Evolutionary conservation across 352 stramenopile genomes (phyloP).

Genomic region (Globisporangium emineosum): DNA sequence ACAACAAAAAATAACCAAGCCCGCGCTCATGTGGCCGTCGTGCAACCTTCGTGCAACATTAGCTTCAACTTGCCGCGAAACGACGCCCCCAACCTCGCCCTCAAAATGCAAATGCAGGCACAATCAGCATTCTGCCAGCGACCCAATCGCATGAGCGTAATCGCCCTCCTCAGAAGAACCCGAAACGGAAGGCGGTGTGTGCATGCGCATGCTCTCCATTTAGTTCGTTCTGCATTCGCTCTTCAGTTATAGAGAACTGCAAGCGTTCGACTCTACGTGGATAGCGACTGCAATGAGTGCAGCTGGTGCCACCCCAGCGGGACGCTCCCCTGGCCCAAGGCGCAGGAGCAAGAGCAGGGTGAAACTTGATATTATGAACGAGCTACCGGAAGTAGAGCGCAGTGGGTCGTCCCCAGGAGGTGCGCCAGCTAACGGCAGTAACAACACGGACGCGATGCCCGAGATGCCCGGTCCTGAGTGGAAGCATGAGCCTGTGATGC

Average conservation of each 20-base stretch:
- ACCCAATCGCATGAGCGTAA: background rate
- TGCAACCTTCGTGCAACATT: constrained; percentile 38
- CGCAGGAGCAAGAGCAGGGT: constrained; percentile 20
- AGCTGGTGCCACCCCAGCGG: background rate
- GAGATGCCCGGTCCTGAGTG: constrained; percentile 10
- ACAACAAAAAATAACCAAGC: background rate
- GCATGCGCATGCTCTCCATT: background rate
- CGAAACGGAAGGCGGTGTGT: constrained; percentile 6
- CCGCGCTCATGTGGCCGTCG: background rate
- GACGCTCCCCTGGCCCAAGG: constrained; percentile 15
- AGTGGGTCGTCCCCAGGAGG: background rate
- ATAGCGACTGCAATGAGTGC: constrained; percentile 3
- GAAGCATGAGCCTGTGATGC: constrained; percentile 34
- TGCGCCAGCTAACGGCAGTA: background rate
- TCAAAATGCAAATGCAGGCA: background rate
- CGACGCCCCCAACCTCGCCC: background rate
- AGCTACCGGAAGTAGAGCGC: background rate
- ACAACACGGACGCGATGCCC: constrained; percentile 5
- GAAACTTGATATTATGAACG: constrained; percentile 24
- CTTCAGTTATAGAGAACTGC: constrained; percentile 6
- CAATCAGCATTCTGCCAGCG: background rate
- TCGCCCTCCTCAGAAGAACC: background rate
- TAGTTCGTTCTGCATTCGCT: background rate
- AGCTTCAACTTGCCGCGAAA: constrained; percentile 29
- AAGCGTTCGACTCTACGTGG: no score